Evolutionary conservation across 768 basidiomycete genomes (phyloP).

Genomic region (Saitozyma sp.): DNA sequence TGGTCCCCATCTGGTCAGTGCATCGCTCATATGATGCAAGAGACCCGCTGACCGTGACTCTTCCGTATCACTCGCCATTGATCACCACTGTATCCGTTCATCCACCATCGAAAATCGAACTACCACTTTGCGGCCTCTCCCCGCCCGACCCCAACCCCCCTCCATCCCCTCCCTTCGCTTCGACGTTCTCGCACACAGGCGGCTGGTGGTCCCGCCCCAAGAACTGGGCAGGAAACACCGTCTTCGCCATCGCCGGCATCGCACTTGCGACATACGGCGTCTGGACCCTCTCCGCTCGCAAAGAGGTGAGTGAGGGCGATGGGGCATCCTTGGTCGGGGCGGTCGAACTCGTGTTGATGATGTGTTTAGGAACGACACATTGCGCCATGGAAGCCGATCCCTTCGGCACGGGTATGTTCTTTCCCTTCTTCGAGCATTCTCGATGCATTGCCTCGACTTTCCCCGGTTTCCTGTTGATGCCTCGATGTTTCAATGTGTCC

Average conservation of each 20-base stretch:
- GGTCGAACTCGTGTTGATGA: constrained; percentile 2
- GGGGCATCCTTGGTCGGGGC: not conserved
- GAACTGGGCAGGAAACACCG: constrained; percentile 87
- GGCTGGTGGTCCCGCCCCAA: constrained; percentile 93
- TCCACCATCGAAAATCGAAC: not conserved
- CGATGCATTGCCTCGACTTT: not conserved
- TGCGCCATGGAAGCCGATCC: constrained; percentile 67
- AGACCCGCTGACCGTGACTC: not conserved
- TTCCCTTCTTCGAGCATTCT: not conserved
- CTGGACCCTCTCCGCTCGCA: constrained; percentile 72
- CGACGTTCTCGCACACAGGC: constrained; percentile 57
- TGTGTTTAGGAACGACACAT: constrained; percentile 60
- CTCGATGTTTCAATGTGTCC: not conserved
- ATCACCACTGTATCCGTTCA: not conserved
- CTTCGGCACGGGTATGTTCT: constrained; percentile 70
- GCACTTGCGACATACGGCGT: constrained; percentile 65
- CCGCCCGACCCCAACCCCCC: not conserved
- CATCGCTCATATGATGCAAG: constrained; percentile 5
- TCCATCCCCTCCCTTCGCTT: not conserved
- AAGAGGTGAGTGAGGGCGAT: constrained; percentile 64
- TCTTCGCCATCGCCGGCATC: constrained; percentile 69
- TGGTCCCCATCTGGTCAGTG: constrained; percentile 83
- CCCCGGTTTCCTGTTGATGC: too few species aligned
- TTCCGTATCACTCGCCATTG: not conserved
- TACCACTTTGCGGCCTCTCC: not conserved